A percentile compares a stretch with the other conserved stretches of the same genome.
phyloP scores from a whole-genome alignment of 2,329 filamentous ascomycete species.

The Penicillium sp. region DNA sequence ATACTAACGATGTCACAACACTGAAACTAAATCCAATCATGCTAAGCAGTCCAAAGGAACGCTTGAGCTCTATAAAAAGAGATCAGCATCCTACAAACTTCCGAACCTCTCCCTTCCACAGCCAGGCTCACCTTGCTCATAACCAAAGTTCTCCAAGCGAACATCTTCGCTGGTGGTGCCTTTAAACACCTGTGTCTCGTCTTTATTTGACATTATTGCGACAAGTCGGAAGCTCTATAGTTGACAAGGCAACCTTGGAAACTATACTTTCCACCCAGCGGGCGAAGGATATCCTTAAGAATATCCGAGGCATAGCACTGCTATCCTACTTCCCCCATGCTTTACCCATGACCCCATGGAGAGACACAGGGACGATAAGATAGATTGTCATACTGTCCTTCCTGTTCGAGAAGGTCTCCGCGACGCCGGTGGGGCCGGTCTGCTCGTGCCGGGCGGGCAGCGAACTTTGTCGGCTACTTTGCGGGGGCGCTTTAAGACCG shows the following conservation, averaged over 20 bases:
- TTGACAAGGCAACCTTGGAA: not conserved
- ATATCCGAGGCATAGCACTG: not conserved
- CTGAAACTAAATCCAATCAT: conserved; percentile 62
- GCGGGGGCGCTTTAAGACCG: conserved; percentile 11
- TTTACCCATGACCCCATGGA: conserved; percentile 11
- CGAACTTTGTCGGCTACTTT: conserved; percentile 21
- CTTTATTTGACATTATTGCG: conserved; percentile 27
- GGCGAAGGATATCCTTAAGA: not conserved
- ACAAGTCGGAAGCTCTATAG: not conserved
- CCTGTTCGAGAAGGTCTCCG: conserved; percentile 30
- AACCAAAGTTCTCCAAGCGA: conserved; percentile 39
- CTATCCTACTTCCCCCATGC: not conserved
- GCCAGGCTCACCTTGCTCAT: conserved; percentile 37
- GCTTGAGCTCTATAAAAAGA: conserved; percentile 51
- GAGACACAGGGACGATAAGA: conserved; percentile 22
- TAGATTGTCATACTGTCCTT: conserved; percentile 20
- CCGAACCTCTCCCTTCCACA: not conserved
- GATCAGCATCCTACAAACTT: not conserved
- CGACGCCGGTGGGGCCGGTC: conserved; percentile 21
- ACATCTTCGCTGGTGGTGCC: conserved; percentile 32
- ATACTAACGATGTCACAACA: conserved; percentile 54
- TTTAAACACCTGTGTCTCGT: conserved; percentile 23
- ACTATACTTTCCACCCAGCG: not conserved
- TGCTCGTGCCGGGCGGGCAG: conserved; percentile 3
- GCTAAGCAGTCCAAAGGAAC: conserved; percentile 55